Base-by-base conservation (phyloP, 2,329 filamentous ascomycete genomes). In the Peltaster fructicola region DNA sequence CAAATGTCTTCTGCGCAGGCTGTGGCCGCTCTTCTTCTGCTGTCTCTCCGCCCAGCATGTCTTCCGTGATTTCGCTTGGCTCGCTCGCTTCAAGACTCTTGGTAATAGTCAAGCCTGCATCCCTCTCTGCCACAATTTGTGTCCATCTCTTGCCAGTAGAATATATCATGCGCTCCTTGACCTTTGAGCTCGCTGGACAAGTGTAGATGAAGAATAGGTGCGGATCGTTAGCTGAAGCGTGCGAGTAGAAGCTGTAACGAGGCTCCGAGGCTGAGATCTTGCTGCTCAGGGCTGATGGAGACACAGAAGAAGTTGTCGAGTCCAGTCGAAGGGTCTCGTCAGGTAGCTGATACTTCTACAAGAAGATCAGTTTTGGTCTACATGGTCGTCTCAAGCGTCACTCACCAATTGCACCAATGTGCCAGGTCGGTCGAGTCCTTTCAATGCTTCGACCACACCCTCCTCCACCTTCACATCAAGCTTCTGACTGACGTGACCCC, bases 111-210 rank as follows among this genome's bases (percentile, higher is more conserved):
- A 85, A 43, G 0, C 70, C 72, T 1, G 68, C 73, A 36, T 79
- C 67, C 17, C 52, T 53, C 40, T 72, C 66, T 10, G 77, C 78
- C 15, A 82, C 56, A 3, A 79, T 74, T 13, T 57, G 56, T 14
- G 54, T 53, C 38, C 67, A 58, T 30, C 60, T 64, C 28, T 47
- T 48, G 23, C 41, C 39, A 26, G 64, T 66, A 13, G 79, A 77
- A 47, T 88, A 88, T 43, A 88, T 52, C 80, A 90, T 90, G 35
- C 78, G 64, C 52, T 77, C 74, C 56, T 80, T 84, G 56, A 88
- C 77, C 52, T 72, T 78, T 25, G 63, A 68, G 14, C 58, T 65
- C 0, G 65, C 56, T 1, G 80, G 80, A 48, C 77, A 82, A 5
- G 78, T 85, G 54, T 82, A 85, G 45, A 88, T 70, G 56, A 88